Evolutionary conservation across 2,329 filamentous ascomycete species (phyloP), one percentile per base, ranked within the genome.

Genomic region (Neobulgaria alba): DNA sequence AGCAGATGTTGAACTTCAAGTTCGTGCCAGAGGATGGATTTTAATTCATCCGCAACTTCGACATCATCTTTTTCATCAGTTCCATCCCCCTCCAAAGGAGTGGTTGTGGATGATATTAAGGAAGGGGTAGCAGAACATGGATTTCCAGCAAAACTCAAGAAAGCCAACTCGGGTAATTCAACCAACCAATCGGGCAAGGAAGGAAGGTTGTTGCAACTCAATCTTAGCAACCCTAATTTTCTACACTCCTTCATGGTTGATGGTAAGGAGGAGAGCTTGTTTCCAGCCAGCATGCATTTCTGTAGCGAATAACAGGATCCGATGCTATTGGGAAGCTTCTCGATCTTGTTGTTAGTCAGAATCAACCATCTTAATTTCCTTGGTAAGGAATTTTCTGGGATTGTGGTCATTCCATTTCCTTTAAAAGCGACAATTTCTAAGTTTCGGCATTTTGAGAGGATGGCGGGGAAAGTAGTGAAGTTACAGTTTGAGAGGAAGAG

Each of bases 391-490:
- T 58, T 56, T 43, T 67, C 65, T 10, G 65, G 64, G 18, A 71
- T 57, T 4, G 50, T 48, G 5, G 48, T 48, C 66, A 72, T 71
- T 39, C 53, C 52, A 54, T 72, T 72, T 43, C 56, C 56, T 15
- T 67, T 67, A 46, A 72, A 71, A 3, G 65, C 67, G 26, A 70
- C 63, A 64, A 69, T 71, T 49, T 69, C 67, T n/a, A 72, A 62
- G 36, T 55, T 53, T 4, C 62, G 62, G 42, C 67, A 71, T 53
- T 59, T 47, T 31, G 64, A 61, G 15, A 71, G 56, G 42, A 61
- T 59, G 10, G 46, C 48, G 2, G 68, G 68, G 41, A 71, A 72
- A 15, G 55, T 48, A 2, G 48, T 45, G 48, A 71, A 72, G 19
- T 52, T 59, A 54, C 68, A 71, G 43, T 65, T 50, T 7, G 68